Evolutionary conservation across 2,329 filamentous ascomycete genomes (phyloP).

Genomic region (Trichoderma afroharzianum): DNA sequence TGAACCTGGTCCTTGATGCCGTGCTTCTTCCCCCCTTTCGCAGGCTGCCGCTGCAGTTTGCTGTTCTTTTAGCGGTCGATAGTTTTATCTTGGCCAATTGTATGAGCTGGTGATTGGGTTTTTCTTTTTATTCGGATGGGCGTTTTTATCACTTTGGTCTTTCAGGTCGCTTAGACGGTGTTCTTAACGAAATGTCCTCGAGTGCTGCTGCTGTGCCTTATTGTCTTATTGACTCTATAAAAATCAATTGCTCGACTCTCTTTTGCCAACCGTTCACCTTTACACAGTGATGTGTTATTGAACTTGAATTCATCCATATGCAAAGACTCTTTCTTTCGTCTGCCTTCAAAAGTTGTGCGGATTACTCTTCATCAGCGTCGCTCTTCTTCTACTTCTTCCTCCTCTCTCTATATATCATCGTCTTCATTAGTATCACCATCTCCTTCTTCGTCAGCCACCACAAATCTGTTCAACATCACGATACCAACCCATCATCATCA

Average conservation of each 20-base stretch:
- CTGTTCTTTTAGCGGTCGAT: neutral
- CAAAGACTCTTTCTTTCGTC: neutral
- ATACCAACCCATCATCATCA: neutral
- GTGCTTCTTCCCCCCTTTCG: neutral
- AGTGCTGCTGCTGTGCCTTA: neutral
- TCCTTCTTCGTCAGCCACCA: neutral
- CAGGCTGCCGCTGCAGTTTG: slow-evolving; percentile 1
- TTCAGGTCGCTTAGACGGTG: neutral
- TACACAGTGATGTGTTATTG: neutral
- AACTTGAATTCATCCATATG: neutral
- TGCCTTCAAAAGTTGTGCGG: neutral
- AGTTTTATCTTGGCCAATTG: neutral
- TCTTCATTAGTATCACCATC: neutral
- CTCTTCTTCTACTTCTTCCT: neutral
- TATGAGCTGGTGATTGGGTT: neutral
- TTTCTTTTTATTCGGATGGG: neutral
- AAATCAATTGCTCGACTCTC: neutral
- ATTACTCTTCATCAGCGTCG: neutral
- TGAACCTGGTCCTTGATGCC: neutral
- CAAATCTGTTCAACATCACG: neutral
- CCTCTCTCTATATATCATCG: neutral
- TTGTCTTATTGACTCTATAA: slow-evolving; percentile 3
- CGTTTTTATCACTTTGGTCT: neutral
- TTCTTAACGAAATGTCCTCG: neutral
- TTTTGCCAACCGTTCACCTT: neutral